A percentile compares a stretch with the other conserved stretches of the same genome.
These are phyloP conservation scores for Phalaenopsis hybrid DNA, from an alignment of 116 monocot genomes.

Conservation along the genomic window DNA sequence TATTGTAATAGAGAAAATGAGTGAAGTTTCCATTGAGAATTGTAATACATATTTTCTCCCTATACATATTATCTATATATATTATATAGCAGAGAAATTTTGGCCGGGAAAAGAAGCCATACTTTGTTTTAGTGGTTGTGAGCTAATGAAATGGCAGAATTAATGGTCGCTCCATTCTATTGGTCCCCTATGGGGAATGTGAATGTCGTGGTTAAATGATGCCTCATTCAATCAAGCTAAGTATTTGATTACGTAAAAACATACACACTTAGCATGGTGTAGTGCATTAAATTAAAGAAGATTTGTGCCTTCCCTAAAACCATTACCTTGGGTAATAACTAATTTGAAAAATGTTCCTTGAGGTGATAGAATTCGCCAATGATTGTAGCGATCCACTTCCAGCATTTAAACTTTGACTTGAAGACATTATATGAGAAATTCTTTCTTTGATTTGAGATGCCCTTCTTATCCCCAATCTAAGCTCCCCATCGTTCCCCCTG, in stretches of 20 bases:
- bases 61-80: too few relatives aligned
- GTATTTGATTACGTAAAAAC: background rate
- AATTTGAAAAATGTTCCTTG: slow-evolving; percentile 32
- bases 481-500: slow-evolving; percentile 24
- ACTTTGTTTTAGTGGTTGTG: too few relatives aligned
- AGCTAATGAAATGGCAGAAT: too few relatives aligned
- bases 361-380: slow-evolving; percentile 29
- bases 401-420: slow-evolving; percentile 18
- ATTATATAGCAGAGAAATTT: too few relatives aligned
- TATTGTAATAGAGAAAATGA: too few relatives aligned
- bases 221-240: too few relatives aligned
- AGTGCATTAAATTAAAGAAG: background rate
- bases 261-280: background rate
- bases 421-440: slow-evolving; percentile 19
- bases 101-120: too few relatives aligned
- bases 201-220: too few relatives aligned
- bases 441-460: slow-evolving; percentile 36
- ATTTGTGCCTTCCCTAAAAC: background rate
- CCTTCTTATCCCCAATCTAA: slow-evolving; percentile 46
- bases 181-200: too few relatives aligned
- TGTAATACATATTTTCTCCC: too few relatives aligned
- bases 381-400: slow-evolving; percentile 11
- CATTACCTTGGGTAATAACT: slow-evolving; percentile 45
- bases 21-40: too few relatives aligned
- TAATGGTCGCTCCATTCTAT: too few relatives aligned